A percentile compares a stretch with the other conserved stretches of the same genome.
phyloP scores from a whole-genome alignment of 441 rosid genomes.

The Syzygium syzygioides region DNA sequence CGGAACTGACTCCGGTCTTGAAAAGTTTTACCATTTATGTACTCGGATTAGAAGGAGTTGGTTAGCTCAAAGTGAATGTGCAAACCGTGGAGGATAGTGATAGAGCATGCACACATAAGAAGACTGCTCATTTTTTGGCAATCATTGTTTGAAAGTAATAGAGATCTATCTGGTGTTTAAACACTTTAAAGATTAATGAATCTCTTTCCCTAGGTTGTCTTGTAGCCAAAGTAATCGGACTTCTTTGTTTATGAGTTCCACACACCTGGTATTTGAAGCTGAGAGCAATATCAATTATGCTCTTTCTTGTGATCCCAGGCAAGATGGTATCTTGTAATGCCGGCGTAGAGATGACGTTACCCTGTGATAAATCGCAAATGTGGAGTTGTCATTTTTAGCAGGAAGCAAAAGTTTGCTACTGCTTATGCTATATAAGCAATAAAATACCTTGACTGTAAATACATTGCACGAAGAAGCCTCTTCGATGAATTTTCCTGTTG shows the following conservation, averaged over 20 bases:
- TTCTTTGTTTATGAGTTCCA: not conserved
- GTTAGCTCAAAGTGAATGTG: not conserved
- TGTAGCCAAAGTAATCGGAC: not conserved
- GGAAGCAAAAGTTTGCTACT: not conserved
- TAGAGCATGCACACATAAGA: not conserved
- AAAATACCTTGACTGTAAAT: slow-evolving; percentile 31
- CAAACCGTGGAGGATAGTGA: not conserved
- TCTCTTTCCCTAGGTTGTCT: not conserved
- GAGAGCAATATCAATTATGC: slow-evolving; percentile 20
- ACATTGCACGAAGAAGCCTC: slow-evolving; percentile 28
- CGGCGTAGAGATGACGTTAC: slow-evolving; percentile 24
- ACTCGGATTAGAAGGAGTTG: not conserved
- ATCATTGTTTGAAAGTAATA: not conserved
- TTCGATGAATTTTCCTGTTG: slow-evolving; percentile 30
- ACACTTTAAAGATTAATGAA: not conserved
- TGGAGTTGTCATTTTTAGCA: not conserved
- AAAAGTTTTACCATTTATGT: not conserved
- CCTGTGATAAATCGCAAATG: slow-evolving; percentile 7
- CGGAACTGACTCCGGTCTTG: not conserved
- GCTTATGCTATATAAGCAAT: not conserved
- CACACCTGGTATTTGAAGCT: slow-evolving; percentile 14
- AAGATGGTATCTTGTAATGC: slow-evolving; percentile 16
- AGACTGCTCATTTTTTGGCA: not conserved
- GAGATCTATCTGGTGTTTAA: not conserved
- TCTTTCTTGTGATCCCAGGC: slow-evolving; percentile 23